Base-by-base conservation (phyloP, 306 rosid species). In the Inga laurina region DNA sequence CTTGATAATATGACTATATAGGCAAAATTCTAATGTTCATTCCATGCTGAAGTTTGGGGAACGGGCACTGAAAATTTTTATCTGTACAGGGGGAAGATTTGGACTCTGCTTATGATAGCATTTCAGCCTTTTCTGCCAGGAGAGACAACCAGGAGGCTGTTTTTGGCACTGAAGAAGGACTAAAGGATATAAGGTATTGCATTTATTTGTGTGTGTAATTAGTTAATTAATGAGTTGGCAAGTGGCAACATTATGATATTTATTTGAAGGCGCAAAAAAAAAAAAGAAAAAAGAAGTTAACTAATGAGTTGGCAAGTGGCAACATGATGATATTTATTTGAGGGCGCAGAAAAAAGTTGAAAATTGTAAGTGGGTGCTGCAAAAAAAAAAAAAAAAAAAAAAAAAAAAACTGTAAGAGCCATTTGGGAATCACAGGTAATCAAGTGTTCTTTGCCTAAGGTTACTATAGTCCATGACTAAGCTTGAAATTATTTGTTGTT, bases 91-190 rank as follows among this genome's bases (percentile, higher is more conserved):
- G 99, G 3, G 97, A 88, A 37, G 99, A 96, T 83, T 88, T 96
- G 97, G 95, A 96, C 83, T 96, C 88, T 4, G 99, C 99, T 52
- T 96, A 82, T 62, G 97, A 90, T 27, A 94, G 98, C 84, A 96
- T 92, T 84, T 96, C 97, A 0, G 99, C 99, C 8, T 96, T 94
- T 85, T 92, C 97, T 64, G 92, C 96, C 51, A 84, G 91, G 75
- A 87, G 95, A 21, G 98, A 92, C 77, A 87, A 94, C 82, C 99
- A 92, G 79, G 98, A 93, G 77, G 98, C 96, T 0, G 92, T 96
- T 84, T 96, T 96, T 35, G 98, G 97, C 16, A 84, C 97, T 4
- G 91, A 95, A 77, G 99, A 95, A 83, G 97, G 98, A 45, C 77
- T 94, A 76, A 94, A 91, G 81, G 99, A 96, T 83, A 94, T 94